phyloP scores from a whole-genome alignment of 257 asterid species.

The Salvia splendens region DNA sequence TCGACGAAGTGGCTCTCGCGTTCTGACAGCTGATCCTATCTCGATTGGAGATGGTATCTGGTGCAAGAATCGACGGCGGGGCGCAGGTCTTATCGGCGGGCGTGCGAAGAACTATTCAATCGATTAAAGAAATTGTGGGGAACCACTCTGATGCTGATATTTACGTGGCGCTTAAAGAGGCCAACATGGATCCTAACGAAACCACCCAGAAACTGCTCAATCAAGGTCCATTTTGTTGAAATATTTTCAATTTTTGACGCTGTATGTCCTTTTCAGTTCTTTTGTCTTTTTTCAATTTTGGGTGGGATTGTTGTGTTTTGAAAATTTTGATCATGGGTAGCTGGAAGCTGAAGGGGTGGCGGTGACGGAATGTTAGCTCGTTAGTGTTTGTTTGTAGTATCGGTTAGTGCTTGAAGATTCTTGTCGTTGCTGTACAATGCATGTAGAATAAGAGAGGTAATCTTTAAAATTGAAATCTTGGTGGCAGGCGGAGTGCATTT shows the following conservation, averaged over 20 bases:
- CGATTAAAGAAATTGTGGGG: constrained; percentile 82
- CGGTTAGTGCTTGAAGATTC: neutral
- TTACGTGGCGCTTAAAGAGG: constrained; percentile 75
- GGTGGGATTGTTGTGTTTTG: constrained; percentile 19
- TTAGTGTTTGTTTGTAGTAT: constrained; percentile 8
- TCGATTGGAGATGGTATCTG: constrained; percentile 64
- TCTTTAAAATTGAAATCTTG: neutral
- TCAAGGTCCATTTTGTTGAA: constrained; percentile 59
- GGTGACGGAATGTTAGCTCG: neutral
- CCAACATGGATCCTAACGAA: constrained; percentile 95
- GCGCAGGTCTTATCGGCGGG: constrained; percentile 70
- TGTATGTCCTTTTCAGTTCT: neutral
- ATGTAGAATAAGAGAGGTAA: constrained; percentile 3
- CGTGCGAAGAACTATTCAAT: constrained; percentile 72
- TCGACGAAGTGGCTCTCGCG: constrained; percentile 15
- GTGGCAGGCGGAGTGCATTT: neutral
- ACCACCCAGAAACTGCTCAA: constrained; percentile 80
- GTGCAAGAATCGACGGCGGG: constrained; percentile 64
- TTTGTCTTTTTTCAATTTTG: neutral
- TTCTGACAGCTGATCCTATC: constrained; percentile 17
- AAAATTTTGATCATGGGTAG: neutral
- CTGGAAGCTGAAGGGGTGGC: neutral
- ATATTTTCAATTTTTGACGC: neutral
- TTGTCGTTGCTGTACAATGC: constrained; percentile 24
- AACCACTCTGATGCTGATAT: constrained; percentile 91